Evolutionary conservation across 176 grass and related monocot species (phyloP).

Genomic region (Urochloa ruziziensis): DNA sequence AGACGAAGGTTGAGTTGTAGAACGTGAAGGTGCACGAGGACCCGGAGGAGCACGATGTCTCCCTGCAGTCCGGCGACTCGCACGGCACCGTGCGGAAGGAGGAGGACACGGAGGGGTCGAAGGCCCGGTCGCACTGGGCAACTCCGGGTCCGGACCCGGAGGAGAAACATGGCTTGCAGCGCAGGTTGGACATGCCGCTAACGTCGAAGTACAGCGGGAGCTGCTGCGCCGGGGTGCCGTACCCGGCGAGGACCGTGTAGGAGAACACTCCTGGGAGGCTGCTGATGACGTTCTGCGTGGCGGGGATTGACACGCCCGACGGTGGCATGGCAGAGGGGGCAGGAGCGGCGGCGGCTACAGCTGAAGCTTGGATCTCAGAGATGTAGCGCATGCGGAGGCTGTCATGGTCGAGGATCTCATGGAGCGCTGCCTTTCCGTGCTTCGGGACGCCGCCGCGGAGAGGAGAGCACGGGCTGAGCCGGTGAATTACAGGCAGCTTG

Average conservation of each 20-base stretch:
- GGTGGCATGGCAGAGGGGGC: background rate
- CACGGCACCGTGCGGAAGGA: constrained; percentile 42
- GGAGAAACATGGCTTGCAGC: constrained; percentile 54
- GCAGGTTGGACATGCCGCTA: constrained; percentile 44
- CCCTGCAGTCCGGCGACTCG: constrained; percentile 32
- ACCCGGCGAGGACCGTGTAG: constrained; percentile 44
- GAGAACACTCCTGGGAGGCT: background rate
- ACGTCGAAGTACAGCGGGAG: constrained; percentile 40
- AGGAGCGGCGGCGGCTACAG: background rate
- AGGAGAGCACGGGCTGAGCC: constrained; percentile 22
- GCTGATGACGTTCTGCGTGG: background rate
- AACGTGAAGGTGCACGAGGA: constrained; percentile 21
- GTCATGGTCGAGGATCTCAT: background rate
- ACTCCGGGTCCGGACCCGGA: background rate
- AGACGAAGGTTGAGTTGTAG: constrained; percentile 25
- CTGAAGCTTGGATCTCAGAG: background rate
- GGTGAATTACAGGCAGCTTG: constrained; percentile 14
- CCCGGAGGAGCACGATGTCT: background rate
- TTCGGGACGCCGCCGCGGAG: background rate
- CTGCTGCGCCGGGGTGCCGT: constrained; percentile 45
- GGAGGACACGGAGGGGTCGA: constrained; percentile 42
- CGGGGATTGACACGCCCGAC: background rate
- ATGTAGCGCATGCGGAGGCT: background rate
- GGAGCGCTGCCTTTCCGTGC: background rate
- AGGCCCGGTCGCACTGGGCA: constrained; percentile 14